Evolutionary conservation across 148 eudicot species (phyloP).

Genomic region (Rhododendron molle): DNA sequence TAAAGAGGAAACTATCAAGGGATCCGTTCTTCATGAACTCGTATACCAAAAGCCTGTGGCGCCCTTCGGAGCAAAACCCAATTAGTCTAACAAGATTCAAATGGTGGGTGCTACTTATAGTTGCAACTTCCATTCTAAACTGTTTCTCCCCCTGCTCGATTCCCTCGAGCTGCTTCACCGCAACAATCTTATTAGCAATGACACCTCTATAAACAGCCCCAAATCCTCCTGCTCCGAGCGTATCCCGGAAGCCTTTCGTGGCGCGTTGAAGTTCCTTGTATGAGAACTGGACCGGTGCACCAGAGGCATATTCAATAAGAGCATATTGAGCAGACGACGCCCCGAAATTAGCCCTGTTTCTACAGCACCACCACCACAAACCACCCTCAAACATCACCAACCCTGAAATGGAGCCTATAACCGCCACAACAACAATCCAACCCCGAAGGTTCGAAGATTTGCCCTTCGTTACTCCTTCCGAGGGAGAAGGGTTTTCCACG

Average conservation of each 20-base stretch:
- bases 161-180: conserved; percentile 84
- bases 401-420: conserved; percentile 36
- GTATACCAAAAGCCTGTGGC: conserved; percentile 73
- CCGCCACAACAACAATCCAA: conserved; percentile 54
- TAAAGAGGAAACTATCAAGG: conserved; percentile 61
- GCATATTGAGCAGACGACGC: conserved; percentile 59
- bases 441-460: conserved; percentile 24
- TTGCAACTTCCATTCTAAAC: conserved; percentile 92
- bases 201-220: conserved; percentile 78
- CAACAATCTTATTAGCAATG: conserved; percentile 58
- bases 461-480: neutral
- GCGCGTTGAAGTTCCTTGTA: conserved; percentile 64
- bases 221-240: conserved; percentile 87
- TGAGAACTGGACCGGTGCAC: conserved; percentile 83
- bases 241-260: conserved; percentile 74
- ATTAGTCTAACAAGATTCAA: conserved; percentile 76
- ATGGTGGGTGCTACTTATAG: conserved; percentile 92
- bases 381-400: conserved; percentile 42
- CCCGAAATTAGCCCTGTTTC: conserved; percentile 57
- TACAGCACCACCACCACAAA: conserved; percentile 76
- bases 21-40: conserved; percentile 90
- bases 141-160: conserved; percentile 94
- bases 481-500: conserved; percentile 45
- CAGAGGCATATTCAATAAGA: conserved; percentile 87
- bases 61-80: conserved; percentile 82